Evolutionary conservation across 495 filamentous ascomycete genomes (phyloP).

Genomic region (Viridothelium virens): DNA sequence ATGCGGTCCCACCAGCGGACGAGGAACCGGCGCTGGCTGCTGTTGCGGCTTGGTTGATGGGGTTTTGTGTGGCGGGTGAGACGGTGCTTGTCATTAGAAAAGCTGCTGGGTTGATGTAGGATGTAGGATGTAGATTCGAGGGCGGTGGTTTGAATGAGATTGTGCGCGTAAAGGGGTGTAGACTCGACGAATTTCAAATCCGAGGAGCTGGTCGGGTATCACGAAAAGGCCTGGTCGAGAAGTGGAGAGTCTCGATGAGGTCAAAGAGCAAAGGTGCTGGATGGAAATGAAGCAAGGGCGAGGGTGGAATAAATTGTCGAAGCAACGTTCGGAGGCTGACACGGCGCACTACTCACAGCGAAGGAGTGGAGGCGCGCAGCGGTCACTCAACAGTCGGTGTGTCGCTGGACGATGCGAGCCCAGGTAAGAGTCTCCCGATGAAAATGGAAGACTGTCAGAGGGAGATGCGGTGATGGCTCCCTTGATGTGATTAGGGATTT

Average conservation of each 20-base stretch:
- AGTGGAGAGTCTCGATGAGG: not conserved
- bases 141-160: not conserved
- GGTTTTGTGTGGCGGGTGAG: conserved; percentile 35
- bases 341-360: conserved; percentile 9
- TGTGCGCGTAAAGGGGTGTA: conserved; percentile 12
- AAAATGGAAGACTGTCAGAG: conserved; percentile 20
- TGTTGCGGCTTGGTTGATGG: conserved; percentile 46
- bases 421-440: not conserved
- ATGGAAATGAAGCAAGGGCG: not conserved
- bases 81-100: conserved; percentile 40
- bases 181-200: conserved; percentile 43
- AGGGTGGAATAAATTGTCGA: conserved; percentile 4
- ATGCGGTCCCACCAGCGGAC: conserved; percentile 54
- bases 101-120: conserved; percentile 2
- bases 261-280: not conserved
- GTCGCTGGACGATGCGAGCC: conserved; percentile 1
- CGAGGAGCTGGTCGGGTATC: conserved; percentile 25
- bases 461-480: conserved; percentile 28
- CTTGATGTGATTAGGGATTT: not conserved
- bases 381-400: not conserved
- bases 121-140: conserved; percentile 3
- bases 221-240: not conserved
- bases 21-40: conserved; percentile 49
- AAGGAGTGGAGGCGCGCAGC: conserved; percentile 3
- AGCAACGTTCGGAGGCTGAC: conserved; percentile 10